Percentiles rank a stretch among this genome's conserved stretches.
These are phyloP conservation scores for Pseudoneurospora amorphoporcata DNA, from an alignment of 495 filamentous ascomycete species.

Conservation along the genomic window DNA sequence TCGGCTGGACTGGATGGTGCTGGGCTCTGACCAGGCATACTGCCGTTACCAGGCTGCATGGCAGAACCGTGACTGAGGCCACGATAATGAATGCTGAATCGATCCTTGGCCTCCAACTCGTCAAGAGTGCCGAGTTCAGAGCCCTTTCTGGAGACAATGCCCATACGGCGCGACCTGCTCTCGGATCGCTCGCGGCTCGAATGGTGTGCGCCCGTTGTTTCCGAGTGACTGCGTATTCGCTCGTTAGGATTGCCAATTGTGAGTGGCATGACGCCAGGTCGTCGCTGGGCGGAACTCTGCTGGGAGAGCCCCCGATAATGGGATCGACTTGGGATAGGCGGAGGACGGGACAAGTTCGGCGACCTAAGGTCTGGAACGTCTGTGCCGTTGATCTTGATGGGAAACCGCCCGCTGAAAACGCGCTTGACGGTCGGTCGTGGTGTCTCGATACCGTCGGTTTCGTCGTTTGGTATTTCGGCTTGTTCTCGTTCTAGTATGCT, in stretches of 20 bases:
- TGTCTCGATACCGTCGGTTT: slow-evolving; percentile 59
- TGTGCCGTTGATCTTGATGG: slow-evolving; percentile 61
- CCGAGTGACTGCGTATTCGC: slow-evolving; percentile 80
- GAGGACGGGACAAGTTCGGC: slow-evolving; percentile 53
- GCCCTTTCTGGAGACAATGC: slow-evolving; percentile 66
- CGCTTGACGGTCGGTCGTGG: slow-evolving; percentile 63
- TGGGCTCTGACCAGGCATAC: slow-evolving; percentile 30
- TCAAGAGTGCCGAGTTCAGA: slow-evolving; percentile 66
- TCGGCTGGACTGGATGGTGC: slow-evolving; percentile 51
- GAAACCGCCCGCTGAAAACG: slow-evolving; percentile 69
- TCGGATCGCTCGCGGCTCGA: slow-evolving; percentile 38
- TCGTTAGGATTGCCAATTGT: slow-evolving; percentile 62
- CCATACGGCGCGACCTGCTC: slow-evolving; percentile 63
- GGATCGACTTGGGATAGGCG: slow-evolving; percentile 63
- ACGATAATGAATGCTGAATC: slow-evolving; percentile 64
- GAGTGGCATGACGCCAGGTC: slow-evolving; percentile 61
- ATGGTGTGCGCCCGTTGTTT: slow-evolving; percentile 52
- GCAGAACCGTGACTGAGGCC: slow-evolving; percentile 74
- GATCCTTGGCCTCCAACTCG: slow-evolving; percentile 56
- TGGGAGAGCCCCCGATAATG: slow-evolving; percentile 73
- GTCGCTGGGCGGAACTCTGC: slow-evolving; percentile 50
- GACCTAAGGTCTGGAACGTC: slow-evolving; percentile 50
- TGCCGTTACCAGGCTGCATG: slow-evolving; percentile 42
- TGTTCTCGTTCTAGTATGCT: slow-evolving; percentile 40
- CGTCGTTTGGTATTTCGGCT: slow-evolving; percentile 54